phyloP scores from a whole-genome alignment of 139 green algal genomes.

The Chlamydomonas urium region DNA sequence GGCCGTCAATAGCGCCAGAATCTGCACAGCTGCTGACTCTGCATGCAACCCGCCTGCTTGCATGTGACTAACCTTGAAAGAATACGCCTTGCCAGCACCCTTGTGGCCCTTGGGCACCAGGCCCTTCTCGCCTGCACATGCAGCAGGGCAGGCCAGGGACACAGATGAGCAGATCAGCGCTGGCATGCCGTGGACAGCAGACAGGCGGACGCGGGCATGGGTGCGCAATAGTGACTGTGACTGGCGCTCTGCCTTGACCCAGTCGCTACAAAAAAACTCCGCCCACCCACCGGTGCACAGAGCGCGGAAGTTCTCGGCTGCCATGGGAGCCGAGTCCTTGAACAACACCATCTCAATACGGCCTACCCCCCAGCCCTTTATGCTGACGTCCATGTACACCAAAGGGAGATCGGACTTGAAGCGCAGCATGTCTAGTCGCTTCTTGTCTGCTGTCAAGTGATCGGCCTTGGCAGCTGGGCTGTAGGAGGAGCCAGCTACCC shows the following conservation, averaged over 20 bases:
- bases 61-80: constrained; percentile 53
- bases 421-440: neutral
- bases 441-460: neutral
- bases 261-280: neutral
- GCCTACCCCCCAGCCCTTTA: constrained; percentile 27
- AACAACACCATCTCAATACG: constrained; percentile 58
- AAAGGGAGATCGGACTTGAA: neutral
- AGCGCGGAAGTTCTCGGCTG: constrained; percentile 67
- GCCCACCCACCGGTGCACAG: constrained; percentile 44
- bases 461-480: no score
- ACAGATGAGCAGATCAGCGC: neutral
- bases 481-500: no score
- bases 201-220: neutral
- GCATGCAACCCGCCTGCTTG: no score
- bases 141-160: neutral
- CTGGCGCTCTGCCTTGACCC: neutral
- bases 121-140: constrained; percentile 53
- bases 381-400: constrained; percentile 9
- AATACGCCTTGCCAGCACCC: constrained; percentile 44
- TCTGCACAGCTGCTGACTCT: no score
- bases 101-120: constrained; percentile 47
- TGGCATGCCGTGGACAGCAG: neutral
- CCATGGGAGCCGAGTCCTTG: constrained; percentile 23
- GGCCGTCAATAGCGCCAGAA: no score
- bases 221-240: neutral